phyloP scores from a whole-genome alignment of 1,139 yeast species.

The Nakaseomyces sp. region DNA sequence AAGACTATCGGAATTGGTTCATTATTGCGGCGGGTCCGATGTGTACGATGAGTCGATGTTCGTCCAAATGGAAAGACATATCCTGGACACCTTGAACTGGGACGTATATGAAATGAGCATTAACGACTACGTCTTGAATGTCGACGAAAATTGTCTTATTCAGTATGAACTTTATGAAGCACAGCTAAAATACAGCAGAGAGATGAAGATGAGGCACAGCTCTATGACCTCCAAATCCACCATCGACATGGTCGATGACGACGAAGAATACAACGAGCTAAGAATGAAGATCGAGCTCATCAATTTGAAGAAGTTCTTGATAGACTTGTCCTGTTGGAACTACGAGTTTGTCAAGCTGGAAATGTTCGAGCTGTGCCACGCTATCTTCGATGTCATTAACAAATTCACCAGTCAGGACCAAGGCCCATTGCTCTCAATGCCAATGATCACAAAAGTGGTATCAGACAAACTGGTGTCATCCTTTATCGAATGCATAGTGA shows the following conservation, averaged over 20 bases:
- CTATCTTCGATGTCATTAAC: slow-evolving; percentile 28
- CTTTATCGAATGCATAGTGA: slow-evolving; percentile 22
- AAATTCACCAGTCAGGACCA: slow-evolving; percentile 29
- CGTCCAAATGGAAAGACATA: slow-evolving; percentile 90
- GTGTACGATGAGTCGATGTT: slow-evolving; percentile 88
- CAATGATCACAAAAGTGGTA: slow-evolving; percentile 20
- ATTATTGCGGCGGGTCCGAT: slow-evolving; percentile 49
- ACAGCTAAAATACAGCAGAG: slow-evolving; percentile 27
- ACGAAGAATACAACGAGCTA: slow-evolving; percentile 27
- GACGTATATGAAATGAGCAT: slow-evolving; percentile 49
- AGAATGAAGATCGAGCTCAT: slow-evolving; percentile 27
- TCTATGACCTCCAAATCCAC: slow-evolving; percentile 19
- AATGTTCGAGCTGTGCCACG: slow-evolving; percentile 26
- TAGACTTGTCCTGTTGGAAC: slow-evolving; percentile 30
- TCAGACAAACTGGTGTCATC: slow-evolving; percentile 24
- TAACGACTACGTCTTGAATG: slow-evolving; percentile 42
- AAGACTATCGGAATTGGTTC: slow-evolving; percentile 51
- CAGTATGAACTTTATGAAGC: slow-evolving; percentile 34
- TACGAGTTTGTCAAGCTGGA: slow-evolving; percentile 27
- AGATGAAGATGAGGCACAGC: slow-evolving; percentile 18
- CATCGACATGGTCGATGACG: slow-evolving; percentile 9
- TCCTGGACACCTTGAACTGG: slow-evolving; percentile 81
- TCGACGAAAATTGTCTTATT: slow-evolving; percentile 35
- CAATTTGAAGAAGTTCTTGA: slow-evolving; percentile 28
- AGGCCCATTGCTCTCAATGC: slow-evolving; percentile 28